Base-by-base conservation (phyloP, 257 asterid genomes). In the Orobanche coerulescens region DNA sequence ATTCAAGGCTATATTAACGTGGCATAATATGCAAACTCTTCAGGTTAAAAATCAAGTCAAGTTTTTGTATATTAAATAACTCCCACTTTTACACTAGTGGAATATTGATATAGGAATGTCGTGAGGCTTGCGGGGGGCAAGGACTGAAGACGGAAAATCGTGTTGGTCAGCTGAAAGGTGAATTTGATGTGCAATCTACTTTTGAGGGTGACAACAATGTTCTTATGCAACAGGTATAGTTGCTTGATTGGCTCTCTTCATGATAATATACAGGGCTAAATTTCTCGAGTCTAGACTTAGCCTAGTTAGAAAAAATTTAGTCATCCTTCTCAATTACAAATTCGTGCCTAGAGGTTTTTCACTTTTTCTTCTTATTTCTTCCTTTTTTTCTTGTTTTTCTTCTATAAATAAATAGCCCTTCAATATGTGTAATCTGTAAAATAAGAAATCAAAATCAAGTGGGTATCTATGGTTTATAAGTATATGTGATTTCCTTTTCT, bases 101-200 rank as follows among this genome's bases (percentile, higher is more conserved):
- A 50, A 12, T 11, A 26, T 73, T 25, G 66, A 26, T 67, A 61
- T 58, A 92, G 96, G 99, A 89, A 82, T 93, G 97, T 24, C 91
- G 99, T 12, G 99, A 93, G 79, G 99, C 97, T 7, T 89, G 97
- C 67, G 99, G 99, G 18, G 97, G 99, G 33, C 97, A 93, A 79
- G 99, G 99, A 30, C 31, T 86, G 68, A 93, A 89, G 79, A 86
- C 95, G 22, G 99, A 93, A 62, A 93, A 93, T 68, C 94, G 94
- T 30, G 70, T 93, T 64, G 99, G 97, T 65, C 99, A 84, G 65
- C 78, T 83, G 49, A 93, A 93, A 81, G 94, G 80, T 52, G 99
- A 93, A 81, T 84, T 48, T 67, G 99, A 93, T 58, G 99, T 84
- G 76, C 96, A 93, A 68, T 82, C 90, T 58, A 93, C 99, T 22